Evolutionary conservation across 768 basidiomycete species (phyloP).

Genomic region (Serendipita vermifera): DNA sequence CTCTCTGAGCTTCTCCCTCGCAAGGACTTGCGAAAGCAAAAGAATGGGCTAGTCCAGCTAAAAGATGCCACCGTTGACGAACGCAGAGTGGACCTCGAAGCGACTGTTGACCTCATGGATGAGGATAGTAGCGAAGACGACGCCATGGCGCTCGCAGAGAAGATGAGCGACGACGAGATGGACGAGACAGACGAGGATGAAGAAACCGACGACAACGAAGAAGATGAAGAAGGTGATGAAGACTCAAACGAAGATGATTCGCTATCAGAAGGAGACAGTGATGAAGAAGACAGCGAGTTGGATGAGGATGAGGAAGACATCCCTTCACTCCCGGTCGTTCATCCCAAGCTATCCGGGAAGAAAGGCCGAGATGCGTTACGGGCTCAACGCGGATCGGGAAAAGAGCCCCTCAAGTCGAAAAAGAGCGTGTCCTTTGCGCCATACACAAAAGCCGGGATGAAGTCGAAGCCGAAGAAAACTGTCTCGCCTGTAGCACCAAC

Average conservation of each 20-base stretch:
- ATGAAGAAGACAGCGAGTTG: constrained; percentile 11
- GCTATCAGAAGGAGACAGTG: constrained; percentile 23
- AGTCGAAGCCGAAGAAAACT: not conserved
- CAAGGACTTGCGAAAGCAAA: not conserved
- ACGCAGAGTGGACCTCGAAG: constrained; percentile 3
- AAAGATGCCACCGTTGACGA: not conserved
- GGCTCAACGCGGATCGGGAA: constrained; percentile 9
- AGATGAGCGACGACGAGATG: too few species aligned
- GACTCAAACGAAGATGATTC: constrained; percentile 23
- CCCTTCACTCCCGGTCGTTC: constrained; percentile 8
- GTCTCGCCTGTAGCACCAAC: not conserved
- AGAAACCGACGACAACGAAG: too few species aligned
- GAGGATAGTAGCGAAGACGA: too few species aligned
- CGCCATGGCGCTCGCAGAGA: too few species aligned
- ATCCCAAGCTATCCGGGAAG: not conserved
- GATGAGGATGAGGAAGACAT: constrained; percentile 10
- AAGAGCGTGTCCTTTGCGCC: constrained; percentile 9
- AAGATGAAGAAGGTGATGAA: constrained; percentile 24
- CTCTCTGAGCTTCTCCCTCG: not conserved
- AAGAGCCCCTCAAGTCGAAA: not conserved
- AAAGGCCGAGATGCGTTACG: too few species aligned
- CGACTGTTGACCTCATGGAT: not conserved
- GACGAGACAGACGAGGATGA: too few species aligned
- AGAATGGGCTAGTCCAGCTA: not conserved
- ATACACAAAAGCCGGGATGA: constrained; percentile 9